Base-by-base conservation (phyloP, 805 yeast genomes). In the Grigorovia jiainica region DNA sequence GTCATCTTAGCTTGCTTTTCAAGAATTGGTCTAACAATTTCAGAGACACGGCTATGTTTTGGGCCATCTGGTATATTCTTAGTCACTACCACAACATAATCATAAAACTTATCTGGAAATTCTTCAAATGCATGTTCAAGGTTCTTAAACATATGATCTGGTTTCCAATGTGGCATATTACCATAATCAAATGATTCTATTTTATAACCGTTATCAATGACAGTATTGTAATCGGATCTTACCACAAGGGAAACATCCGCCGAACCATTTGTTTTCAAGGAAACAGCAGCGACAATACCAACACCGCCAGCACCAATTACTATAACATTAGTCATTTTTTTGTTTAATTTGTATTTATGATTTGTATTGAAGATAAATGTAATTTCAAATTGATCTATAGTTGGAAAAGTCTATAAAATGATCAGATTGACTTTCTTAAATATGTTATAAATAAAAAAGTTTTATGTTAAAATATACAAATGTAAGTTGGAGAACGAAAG, bases 241-340 rank as follows among this genome's bases (percentile, higher is more conserved):
- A 79, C 71, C 5, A 81, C 82, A 13, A 76, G 65, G 3, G 87
- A 75, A 10, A 82, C 78, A 19, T 66, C 65, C 8, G 76, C 68
- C 34, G 66, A 59, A 0, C 71, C 75, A 35, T 71, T 66, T 33
- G 59, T 57, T 49, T 67, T 69, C 27, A 86, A 65, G 0, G 83
- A 75, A 39, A 79, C 70, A 0, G 94, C 85, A 2, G 82, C 79
- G 27, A 86, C 74, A 16, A 86, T 71, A 30, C 95, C 95, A 9
- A 86, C 92, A 31, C 95, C 95, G 13, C 95, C 95, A 34, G 86
- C 73, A 9, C 95, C 95, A 32, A 85, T 72, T 9, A 85, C 65
- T 9, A 85, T 65, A 15, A 79, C 77, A 40, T 67, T 60, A 11
- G 62, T 27, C 31, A 27, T 27, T n/a, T n/a, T n/a, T n/a, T n/a